Conservation (phyloP, 805 yeast species). For the Cyberlindnera euphorbiae region DNA sequence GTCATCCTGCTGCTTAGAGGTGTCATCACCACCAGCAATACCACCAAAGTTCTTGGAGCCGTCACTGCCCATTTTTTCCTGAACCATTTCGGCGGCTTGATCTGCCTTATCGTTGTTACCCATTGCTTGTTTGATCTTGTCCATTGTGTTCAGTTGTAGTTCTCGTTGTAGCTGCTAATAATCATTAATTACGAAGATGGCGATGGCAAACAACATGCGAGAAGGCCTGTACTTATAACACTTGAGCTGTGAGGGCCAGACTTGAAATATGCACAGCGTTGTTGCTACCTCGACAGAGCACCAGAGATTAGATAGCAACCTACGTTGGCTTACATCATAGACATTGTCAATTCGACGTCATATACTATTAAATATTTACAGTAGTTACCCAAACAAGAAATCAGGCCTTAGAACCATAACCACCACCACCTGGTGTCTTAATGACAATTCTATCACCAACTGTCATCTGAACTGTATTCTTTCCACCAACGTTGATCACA, state of each 20-base stretch:
- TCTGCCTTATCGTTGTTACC: conserved; percentile 7
- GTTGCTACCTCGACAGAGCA: too few relatives aligned
- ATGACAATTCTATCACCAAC: conserved; percentile 66
- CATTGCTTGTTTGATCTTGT: conserved; percentile 1
- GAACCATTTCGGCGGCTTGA: conserved; percentile 7
- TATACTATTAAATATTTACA: too few relatives aligned
- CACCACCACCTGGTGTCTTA: conserved; percentile 85
- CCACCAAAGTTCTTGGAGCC: conserved; percentile 15
- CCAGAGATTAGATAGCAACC: too few relatives aligned
- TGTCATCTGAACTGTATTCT: conserved; percentile 51
- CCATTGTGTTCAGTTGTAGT: conserved; percentile 3
- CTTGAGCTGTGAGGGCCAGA: too few relatives aligned
- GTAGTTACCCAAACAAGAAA: too few relatives aligned
- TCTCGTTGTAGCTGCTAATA: too few relatives aligned
- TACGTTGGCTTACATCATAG: too few relatives aligned
- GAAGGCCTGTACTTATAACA: too few relatives aligned
- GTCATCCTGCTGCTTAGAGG: conserved; percentile 7
- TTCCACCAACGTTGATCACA: conserved; percentile 60
- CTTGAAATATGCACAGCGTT: too few relatives aligned
- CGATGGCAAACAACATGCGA: too few relatives aligned
- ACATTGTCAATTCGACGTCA: too few relatives aligned
- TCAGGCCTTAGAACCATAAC: conserved; percentile 45
- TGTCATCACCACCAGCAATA: conserved; percentile 14
- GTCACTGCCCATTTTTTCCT: conserved; percentile 6
- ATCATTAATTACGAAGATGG: too few relatives aligned